Conservation (phyloP, 1,139 yeast genomes). For the Starmera stellimalicola region DNA sequence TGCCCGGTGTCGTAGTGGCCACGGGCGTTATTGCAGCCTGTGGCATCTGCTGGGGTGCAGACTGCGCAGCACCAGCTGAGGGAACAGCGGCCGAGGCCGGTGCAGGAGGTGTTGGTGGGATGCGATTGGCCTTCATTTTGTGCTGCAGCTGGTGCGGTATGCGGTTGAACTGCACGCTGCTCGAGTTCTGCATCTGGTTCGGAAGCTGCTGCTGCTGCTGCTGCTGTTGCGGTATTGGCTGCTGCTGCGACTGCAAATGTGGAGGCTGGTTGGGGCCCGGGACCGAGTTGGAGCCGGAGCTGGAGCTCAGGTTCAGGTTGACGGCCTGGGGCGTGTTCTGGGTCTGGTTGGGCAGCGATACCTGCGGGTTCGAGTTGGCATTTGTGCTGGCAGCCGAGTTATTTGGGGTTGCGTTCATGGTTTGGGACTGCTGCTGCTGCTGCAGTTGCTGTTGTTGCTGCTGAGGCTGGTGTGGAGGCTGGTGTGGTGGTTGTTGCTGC, state of each 20-base stretch:
- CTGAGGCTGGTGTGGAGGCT: conserved; percentile 2
- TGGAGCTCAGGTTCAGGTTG: conserved; percentile 10
- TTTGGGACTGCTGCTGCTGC: conserved; percentile 7
- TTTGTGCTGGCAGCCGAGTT: conserved; percentile 4
- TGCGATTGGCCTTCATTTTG: neutral
- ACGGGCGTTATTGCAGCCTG: conserved; percentile 5
- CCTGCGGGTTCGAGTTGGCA: conserved; percentile 6
- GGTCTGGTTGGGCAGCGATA: conserved; percentile 1
- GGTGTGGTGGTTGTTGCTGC: conserved; percentile 7
- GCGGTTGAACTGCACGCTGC: conserved; percentile 8
- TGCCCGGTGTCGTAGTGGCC: too few species aligned
- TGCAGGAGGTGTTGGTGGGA: conserved; percentile 4
- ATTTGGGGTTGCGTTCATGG: conserved; percentile 9
- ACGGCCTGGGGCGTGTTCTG: conserved; percentile 3
- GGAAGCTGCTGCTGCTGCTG: conserved; percentile 15
- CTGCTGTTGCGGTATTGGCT: conserved; percentile 9
- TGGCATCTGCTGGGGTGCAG: conserved; percentile 8
- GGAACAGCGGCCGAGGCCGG: conserved; percentile 9
- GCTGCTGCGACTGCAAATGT: too few species aligned
- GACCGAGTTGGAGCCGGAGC: conserved; percentile 8
- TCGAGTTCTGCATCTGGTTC: conserved; percentile 8
- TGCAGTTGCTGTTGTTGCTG: conserved; percentile 8
- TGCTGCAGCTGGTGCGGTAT: conserved; percentile 2
- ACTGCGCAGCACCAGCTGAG: conserved; percentile 8
- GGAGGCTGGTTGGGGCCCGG: conserved; percentile 5